Conservation (phyloP, 2,329 filamentous ascomycete species). For the Paecilomyces fulvus region DNA sequence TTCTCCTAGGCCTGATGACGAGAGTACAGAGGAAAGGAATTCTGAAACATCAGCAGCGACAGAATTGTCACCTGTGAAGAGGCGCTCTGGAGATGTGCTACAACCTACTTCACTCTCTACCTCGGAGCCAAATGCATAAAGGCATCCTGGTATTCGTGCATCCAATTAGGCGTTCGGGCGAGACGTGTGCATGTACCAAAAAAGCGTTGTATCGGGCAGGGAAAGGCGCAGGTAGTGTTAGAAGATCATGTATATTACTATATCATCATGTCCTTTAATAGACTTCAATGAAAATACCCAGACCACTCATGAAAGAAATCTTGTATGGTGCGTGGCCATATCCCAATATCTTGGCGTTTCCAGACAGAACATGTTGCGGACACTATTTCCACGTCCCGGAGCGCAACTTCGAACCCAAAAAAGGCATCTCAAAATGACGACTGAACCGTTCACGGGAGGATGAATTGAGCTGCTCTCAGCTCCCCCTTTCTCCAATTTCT, state of each 20-base stretch:
- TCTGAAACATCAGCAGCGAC: too few relatives aligned
- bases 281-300: background rate
- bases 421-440: slow-evolving; percentile 1
- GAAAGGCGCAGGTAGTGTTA: too few relatives aligned
- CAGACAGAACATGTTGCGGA: background rate
- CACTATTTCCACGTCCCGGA: slow-evolving; percentile 3
- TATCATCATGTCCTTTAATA: slow-evolving; percentile 3
- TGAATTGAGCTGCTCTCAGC: background rate
- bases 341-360: background rate
- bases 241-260: slow-evolving; percentile 4
- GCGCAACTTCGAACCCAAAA: slow-evolving; percentile 1
- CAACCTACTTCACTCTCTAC: too few relatives aligned
- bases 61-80: too few relatives aligned
- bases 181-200: too few relatives aligned
- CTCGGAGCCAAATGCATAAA: too few relatives aligned
- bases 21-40: too few relatives aligned
- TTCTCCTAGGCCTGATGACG: too few relatives aligned
- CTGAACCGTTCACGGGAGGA: background rate
- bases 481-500: background rate
- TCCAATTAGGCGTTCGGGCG: too few relatives aligned
- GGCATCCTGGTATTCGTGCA: too few relatives aligned
- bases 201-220: too few relatives aligned
- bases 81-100: too few relatives aligned
- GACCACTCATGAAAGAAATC: background rate
- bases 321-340: slow-evolving; percentile 3